Evolutionary conservation across 1,284 basidiomycete species (phyloP).

Genomic region (Naganishia sp.): DNA sequence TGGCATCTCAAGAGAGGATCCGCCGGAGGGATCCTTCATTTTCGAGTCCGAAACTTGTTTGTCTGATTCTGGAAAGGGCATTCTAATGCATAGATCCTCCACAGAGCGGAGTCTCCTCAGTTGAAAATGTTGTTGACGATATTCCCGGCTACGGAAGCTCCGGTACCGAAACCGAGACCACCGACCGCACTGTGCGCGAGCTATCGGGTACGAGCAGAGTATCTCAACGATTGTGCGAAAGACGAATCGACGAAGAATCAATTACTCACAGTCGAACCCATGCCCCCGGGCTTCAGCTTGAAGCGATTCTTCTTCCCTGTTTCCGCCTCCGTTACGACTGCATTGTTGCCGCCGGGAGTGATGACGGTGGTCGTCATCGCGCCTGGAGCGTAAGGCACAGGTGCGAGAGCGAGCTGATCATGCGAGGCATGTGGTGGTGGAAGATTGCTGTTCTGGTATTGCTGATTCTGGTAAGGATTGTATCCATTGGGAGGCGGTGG

Average conservation of each 20-base stretch:
- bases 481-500: constrained; percentile 4
- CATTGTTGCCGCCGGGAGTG: constrained; percentile 11
- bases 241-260: not conserved
- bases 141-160: not conserved
- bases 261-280: constrained; percentile 16
- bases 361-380: constrained; percentile 3
- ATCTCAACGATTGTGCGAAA: not conserved
- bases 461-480: constrained; percentile 1
- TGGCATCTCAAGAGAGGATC: too few relatives aligned
- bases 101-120: not conserved
- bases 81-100: not conserved
- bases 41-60: too few relatives aligned
- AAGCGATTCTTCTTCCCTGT: constrained; percentile 16
- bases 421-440: not conserved
- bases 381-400: constrained; percentile 5
- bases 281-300: constrained; percentile 15
- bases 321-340: constrained; percentile 15
- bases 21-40: too few relatives aligned
- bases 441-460: constrained; percentile 9
- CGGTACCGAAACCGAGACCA: constrained; percentile 29
- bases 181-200: constrained; percentile 31
- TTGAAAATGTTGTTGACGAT: constrained; percentile 13
- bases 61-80: too few relatives aligned
- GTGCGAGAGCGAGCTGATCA: constrained; percentile 16
- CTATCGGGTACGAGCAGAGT: not conserved